Evolutionary conservation across 1,139 yeast genomes (phyloP).

Genomic region (Scheffersomyces titani): DNA sequence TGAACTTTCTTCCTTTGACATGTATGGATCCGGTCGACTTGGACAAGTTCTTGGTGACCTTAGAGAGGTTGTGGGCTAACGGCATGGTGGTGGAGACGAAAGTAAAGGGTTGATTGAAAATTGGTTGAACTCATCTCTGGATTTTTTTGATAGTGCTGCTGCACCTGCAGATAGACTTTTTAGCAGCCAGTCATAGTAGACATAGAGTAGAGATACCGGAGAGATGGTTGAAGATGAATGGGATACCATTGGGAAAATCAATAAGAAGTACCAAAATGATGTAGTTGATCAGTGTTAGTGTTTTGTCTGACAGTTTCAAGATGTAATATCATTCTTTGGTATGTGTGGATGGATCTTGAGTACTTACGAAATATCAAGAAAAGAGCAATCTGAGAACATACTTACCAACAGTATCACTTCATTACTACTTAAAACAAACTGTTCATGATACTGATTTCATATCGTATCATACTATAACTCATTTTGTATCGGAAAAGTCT

Average conservation of each 20-base stretch:
- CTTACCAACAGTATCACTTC: neutral
- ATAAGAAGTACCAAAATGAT: too few relatives aligned
- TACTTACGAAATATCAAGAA: neutral
- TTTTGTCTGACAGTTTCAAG: slow-evolving; percentile 55
- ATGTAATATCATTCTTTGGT: slow-evolving; percentile 11
- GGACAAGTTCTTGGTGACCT: slow-evolving; percentile 65
- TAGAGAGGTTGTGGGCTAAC: slow-evolving; percentile 67
- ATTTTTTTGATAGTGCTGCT: neutral
- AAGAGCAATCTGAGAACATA: neutral
- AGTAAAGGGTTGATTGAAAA: neutral
- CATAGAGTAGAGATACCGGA: slow-evolving; percentile 34
- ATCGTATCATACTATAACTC: too few relatives aligned
- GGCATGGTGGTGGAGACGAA: slow-evolving; percentile 55
- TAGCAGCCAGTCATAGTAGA: neutral
- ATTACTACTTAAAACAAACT: too few relatives aligned
- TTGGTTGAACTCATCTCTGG: neutral
- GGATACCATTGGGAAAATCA: too few relatives aligned
- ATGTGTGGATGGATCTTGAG: neutral
- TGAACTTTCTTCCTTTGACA: slow-evolving; percentile 86
- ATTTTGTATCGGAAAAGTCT: too few relatives aligned
- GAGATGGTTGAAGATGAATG: slow-evolving; percentile 58
- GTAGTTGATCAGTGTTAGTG: too few relatives aligned
- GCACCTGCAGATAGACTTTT: neutral
- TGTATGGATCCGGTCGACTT: slow-evolving; percentile 69
- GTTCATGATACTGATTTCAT: too few relatives aligned